Base-by-base conservation (phyloP, 2,329 filamentous ascomycete genomes). In the Pyrenophora graminea region DNA sequence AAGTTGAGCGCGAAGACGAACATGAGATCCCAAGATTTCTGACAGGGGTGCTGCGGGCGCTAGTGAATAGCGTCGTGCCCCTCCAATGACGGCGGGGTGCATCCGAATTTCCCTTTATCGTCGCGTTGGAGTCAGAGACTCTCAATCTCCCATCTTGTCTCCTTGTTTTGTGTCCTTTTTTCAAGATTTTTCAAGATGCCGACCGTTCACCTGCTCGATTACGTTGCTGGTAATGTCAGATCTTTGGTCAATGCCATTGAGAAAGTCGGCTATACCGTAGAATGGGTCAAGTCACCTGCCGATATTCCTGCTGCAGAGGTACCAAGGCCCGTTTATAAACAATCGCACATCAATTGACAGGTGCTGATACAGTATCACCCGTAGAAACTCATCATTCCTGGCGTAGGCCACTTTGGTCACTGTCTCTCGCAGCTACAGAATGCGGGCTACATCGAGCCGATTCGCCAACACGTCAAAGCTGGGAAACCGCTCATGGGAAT, bases 401-500 rank as follows among this genome's bases (percentile, higher is more conserved):
- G 94, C 53, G 94, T 99, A 56, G 94, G 94, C 64, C 93, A 99
- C 80, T 99, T 97, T 68, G 94, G 94, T 55, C 91, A 99, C 80
- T 99, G 94, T 75, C 80, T 97, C 59, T 85, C 85, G 23, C 91
- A 96, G 70, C 86, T 99, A 62, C 80, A 87, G 13, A 82, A 85
- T 36, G 90, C 91, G 32, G 90, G 89, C 58, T 99, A 92, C 75
- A 79, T 93, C 47, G 88, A 90, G 53, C 89, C 91, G 8, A 87
- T 99, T 59, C 85, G 81, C 62, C 81, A 85, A 59, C 91, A 97
- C 77, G 92, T 99, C 66, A 81, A 85, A 45, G 83, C 88, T 12
- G 92, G 91, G n/a, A 97, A 97, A 76, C 91, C 93, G 12, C 97
- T 99, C 71, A 95, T 99, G 87, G 92, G 89, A 42, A 96, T 99